Conservation (phyloP, 768 basidiomycete genomes). For the Leccinum arenicola region DNA sequence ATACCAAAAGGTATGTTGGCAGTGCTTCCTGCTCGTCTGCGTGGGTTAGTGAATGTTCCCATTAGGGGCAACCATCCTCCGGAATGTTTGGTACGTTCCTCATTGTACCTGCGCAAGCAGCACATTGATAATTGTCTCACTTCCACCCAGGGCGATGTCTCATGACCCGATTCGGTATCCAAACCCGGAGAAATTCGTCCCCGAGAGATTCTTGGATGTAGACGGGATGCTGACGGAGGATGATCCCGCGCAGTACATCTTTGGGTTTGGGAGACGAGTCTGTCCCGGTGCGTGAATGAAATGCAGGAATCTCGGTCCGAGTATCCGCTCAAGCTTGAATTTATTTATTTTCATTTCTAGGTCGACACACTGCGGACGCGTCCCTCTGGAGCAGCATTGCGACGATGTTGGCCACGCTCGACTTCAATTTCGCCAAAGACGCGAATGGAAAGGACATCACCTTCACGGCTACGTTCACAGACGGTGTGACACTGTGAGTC, state of each 20-base stretch:
- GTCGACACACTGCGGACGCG: not conserved
- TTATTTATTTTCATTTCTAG: not conserved
- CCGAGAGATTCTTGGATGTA: not conserved
- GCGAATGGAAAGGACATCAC: not conserved
- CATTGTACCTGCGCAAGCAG: no score
- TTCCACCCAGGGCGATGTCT: not conserved
- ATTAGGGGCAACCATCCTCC: not conserved
- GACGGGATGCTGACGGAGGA: not conserved
- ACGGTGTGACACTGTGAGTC: not conserved
- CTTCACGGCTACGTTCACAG: not conserved
- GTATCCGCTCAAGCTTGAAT: not conserved
- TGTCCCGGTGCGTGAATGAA: not conserved
- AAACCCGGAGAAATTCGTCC: not conserved
- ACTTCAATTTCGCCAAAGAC: not conserved
- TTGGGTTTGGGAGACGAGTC: not conserved
- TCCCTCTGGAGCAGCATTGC: not conserved
- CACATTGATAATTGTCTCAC: not conserved
- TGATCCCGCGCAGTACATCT: not conserved
- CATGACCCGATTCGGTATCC: not conserved
- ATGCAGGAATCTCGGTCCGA: not conserved
- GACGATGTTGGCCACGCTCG: not conserved
- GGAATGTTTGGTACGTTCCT: not conserved
- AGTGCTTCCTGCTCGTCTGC: not conserved
- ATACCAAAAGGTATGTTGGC: conserved; percentile 44
- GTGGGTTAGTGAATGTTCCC: not conserved